Base-by-base conservation (phyloP, 352 stramenopile genomes). In the Pythium pyrilobum region DNA sequence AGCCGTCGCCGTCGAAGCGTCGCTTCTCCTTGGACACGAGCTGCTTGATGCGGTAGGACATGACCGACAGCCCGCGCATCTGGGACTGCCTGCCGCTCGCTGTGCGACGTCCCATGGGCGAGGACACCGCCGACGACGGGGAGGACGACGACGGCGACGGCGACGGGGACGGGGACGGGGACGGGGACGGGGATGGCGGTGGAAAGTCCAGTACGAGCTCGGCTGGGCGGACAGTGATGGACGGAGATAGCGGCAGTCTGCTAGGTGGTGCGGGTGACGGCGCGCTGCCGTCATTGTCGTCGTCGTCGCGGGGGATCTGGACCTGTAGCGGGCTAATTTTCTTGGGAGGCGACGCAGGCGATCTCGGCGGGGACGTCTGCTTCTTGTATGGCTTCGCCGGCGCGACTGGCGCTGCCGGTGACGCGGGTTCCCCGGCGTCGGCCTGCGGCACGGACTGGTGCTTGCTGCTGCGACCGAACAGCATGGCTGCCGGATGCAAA, bases 1-100 rank as follows among this genome's bases (percentile, higher is more conserved):
- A 97, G 47, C 86, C 89, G 31, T 95, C 82, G 55, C 88, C 75
- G 25, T 75, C 74, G 60, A 92, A 95, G 2, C 89, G 72, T 16
- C 77, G 74, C 69, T 97, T 97, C 56, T 95, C 91, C 66, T 95
- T 93, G 43, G 84, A 96, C 24, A 97, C 89, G 37, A 94, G 63
- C 37, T 97, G 78, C 53, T 90, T 90, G 42, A 90, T 56, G 8
- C 69, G 74, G 23, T 77, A 80, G 6, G 76, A 74, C 46, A 77
- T 59, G 25, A 72, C 54, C 29, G 68, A 77, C n/a, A 77, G 49
- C 3, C 65, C 57, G 1, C 55, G 64, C 68, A 77, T 77, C 13
- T 72, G 64, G 16, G 64, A 71, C 42, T 73, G 67, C 21, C 50
- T 54, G 25, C 49, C 53, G 20, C 44, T 44, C 4, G 42, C 25